These are phyloP conservation scores for Fusarium annulatum DNA, from an alignment of 2,329 filamentous ascomycete genomes.

Conservation along the genomic window DNA sequence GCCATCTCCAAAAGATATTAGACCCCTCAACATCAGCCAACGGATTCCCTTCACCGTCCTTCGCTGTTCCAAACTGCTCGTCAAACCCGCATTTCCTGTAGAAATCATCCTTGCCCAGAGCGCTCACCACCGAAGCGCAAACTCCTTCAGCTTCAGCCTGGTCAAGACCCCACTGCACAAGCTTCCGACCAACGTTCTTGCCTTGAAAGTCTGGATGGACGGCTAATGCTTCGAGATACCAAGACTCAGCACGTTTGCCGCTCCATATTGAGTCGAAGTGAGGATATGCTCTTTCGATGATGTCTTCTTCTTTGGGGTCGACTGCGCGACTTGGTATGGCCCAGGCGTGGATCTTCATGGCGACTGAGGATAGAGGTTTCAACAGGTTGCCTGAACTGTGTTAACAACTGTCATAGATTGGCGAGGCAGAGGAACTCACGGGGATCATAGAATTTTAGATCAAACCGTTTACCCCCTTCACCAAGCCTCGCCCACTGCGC, in stretches of 20 bases:
- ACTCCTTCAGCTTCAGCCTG: conserved; percentile 51
- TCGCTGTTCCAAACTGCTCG: conserved; percentile 26
- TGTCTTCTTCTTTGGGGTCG: conserved; percentile 23
- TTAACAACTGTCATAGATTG: accelerated
- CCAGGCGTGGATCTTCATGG: conserved; percentile 24
- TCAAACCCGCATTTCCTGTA: conserved; percentile 42
- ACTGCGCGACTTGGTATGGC: conserved; percentile 21
- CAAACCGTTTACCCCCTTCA: conserved; percentile 24
- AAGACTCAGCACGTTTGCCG: conserved; percentile 41
- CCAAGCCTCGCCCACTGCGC: conserved; percentile 38
- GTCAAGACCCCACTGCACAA: conserved; percentile 56
- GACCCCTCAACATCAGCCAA: conserved; percentile 14
- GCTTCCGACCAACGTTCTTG: conserved; percentile 48
- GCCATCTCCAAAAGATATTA: conserved; percentile 39
- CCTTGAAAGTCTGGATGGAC: conserved; percentile 54
- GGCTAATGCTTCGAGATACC: conserved; percentile 53
- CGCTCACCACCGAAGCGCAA: conserved; percentile 53
- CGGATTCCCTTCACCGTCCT: conserved; percentile 25
- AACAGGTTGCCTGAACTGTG: conserved; percentile 17
- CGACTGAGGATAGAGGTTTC: conserved; percentile 24
- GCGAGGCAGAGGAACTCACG: background rate
- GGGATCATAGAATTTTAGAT: conserved; percentile 20
- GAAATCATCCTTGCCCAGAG: conserved; percentile 54
- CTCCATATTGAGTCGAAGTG: conserved; percentile 33
- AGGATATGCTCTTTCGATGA: conserved; percentile 31